These are phyloP conservation scores for Sinapis alba DNA, from an alignment of 441 rosid species.

Conservation along the genomic window DNA sequence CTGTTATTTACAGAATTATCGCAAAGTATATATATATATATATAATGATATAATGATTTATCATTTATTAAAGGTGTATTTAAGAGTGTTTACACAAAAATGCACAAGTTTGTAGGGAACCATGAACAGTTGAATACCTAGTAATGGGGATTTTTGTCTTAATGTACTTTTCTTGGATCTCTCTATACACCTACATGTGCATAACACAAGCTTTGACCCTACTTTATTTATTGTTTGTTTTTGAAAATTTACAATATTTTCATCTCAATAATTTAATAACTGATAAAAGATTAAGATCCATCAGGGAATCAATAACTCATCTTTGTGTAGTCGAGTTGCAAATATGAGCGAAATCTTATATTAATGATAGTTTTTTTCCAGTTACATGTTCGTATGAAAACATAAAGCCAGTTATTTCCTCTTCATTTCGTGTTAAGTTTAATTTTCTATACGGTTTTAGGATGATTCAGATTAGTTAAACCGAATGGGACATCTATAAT, in stretches of 20 bases:
- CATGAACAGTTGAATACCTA: constrained; percentile 29
- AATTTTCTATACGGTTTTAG: neutral
- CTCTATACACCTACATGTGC: constrained; percentile 12
- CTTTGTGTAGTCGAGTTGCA: neutral
- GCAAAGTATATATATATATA: neutral
- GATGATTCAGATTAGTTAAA: neutral
- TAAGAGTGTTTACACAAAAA: constrained; percentile 18
- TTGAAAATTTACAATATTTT: neutral
- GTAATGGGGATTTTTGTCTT: constrained; percentile 20
- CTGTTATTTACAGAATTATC: neutral
- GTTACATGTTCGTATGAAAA: neutral
- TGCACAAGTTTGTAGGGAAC: constrained; percentile 15
- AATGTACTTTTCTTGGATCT: constrained; percentile 9
- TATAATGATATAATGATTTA: neutral
- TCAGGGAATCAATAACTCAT: neutral
- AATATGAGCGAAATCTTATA: neutral
- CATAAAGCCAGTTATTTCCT: neutral
- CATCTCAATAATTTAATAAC: neutral
- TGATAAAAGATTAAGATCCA: neutral
- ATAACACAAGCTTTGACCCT: constrained; percentile 11
- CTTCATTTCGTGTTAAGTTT: neutral
- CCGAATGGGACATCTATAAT: neutral
- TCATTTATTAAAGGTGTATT: neutral
- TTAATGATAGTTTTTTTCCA: neutral
- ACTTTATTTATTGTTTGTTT: neutral